A percentile compares a stretch with the other conserved stretches of the same genome.
phyloP scores from a whole-genome alignment of 257 asterid genomes.

The Apocynum venetum region DNA sequence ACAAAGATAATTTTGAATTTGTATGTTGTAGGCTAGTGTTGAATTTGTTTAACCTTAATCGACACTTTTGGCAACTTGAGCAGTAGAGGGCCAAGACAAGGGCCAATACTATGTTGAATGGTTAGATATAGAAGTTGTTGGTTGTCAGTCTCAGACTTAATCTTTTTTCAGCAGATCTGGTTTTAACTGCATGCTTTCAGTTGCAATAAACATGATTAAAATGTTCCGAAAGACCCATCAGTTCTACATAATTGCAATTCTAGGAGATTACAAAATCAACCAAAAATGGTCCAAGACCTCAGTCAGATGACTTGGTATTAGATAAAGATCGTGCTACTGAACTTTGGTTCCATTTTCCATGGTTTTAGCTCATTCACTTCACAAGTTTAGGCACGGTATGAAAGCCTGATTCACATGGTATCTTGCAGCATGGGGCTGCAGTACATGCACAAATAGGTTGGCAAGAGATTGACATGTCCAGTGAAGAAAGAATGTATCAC shows the following conservation, averaged over 20 bases:
- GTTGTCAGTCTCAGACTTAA: not conserved
- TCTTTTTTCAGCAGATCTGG: not conserved
- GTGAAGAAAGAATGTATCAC: not conserved
- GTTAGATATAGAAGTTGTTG: not conserved
- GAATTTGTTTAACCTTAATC: not conserved
- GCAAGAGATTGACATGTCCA: conserved; percentile 14
- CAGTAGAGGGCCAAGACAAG: not conserved
- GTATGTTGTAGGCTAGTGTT: not conserved
- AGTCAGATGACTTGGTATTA: not conserved
- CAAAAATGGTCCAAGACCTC: not conserved
- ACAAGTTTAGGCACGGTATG: not conserved
- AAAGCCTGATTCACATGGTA: conserved; percentile 8
- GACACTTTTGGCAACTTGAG: not conserved
- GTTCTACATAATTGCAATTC: not conserved
- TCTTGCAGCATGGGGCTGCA: not conserved
- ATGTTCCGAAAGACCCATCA: not conserved
- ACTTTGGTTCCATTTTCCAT: not conserved
- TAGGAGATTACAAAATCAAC: not conserved
- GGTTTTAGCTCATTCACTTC: not conserved
- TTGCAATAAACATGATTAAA: not conserved
- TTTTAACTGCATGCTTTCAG: not conserved
- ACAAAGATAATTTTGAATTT: not conserved
- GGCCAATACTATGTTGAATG: not conserved
- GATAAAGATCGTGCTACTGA: not conserved
- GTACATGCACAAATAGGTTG: conserved; percentile 4